Evolutionary conservation across 192 early-diverging fungal genomes (phyloP), one percentile per base, ranked within the genome.

Genomic region (Coemansia sp.): DNA sequence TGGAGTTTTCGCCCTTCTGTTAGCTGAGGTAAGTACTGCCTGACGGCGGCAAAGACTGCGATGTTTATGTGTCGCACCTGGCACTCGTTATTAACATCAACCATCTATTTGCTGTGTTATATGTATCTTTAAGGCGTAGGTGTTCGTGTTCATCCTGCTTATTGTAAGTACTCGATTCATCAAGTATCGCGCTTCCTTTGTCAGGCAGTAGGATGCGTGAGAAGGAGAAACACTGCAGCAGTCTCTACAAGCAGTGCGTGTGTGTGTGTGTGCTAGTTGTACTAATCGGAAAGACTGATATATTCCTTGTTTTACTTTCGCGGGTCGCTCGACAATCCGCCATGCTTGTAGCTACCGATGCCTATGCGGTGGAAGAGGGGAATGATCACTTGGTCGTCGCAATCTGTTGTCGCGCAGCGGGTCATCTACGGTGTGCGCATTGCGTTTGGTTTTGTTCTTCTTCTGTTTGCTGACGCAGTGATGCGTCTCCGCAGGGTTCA

Each of bases 381-480:
- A 17, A 73, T 83, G 62, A 65, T 79, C 41, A 67, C 64, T 45
- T 69, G 74, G 67, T 64, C 74, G 19, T 79, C 82, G 36, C 49
- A 66, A 38, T 83, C 82, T 1, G 23, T 54, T 6, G 25, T 70
- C 17, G 74, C 75, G 4, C 70, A 79, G 46, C 62, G 66, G 0
- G 49, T 73, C 38, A 59, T 83, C 14, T 83, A 79, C 38, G 70
- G 71, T 42, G 64, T 83, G 23, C 70, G 72, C 9, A 76, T 83
- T 3, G 68, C 77, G 11, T 83, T 74, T 64, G 82, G 69, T 0
- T 83, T 79, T 33, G 70, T 83, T 17, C 67, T 80, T 20, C 48
- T 79, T 20, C 61, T 83, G 55, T 76, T 83, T 53, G 62, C 67
- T 36, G 82, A 83, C 46, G 76, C 82, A 15, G 74, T 76, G 9